A percentile compares a stretch with the other conserved stretches of the same genome.
Conservation (phyloP, 352 stramenopile genomes). For the Pythium guiyangense region DNA sequence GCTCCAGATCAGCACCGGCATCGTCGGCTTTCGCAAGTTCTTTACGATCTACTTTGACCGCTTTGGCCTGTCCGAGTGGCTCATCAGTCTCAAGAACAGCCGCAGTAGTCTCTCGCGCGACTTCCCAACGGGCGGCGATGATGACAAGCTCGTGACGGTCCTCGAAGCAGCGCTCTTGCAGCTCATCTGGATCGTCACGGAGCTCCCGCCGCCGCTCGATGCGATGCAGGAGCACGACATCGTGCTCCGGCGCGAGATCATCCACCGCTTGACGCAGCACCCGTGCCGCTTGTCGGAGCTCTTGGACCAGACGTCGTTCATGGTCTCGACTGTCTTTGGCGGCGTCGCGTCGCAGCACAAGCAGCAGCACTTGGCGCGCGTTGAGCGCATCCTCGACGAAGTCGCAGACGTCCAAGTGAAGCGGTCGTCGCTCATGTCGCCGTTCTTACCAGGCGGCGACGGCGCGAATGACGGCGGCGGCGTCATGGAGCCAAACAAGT, state of each 20-base stretch:
- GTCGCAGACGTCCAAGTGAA: conserved; percentile 70
- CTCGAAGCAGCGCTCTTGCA: conserved; percentile 78
- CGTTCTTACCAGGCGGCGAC: conserved; percentile 26
- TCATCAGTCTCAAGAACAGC: conserved; percentile 54
- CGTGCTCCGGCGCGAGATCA: conserved; percentile 80
- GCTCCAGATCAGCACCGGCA: conserved; percentile 54
- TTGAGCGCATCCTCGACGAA: conserved; percentile 65
- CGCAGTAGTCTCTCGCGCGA: conserved; percentile 45
- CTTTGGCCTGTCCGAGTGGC: conserved; percentile 72
- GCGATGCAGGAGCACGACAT: conserved; percentile 54
- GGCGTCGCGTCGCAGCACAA: conserved; percentile 55
- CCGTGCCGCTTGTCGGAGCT: conserved; percentile 71
- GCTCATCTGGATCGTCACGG: conserved; percentile 84
- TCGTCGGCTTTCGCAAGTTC: conserved; percentile 66
- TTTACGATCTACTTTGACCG: conserved; percentile 79
- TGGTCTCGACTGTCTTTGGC: conserved; percentile 64
- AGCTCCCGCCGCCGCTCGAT: conserved; percentile 65
- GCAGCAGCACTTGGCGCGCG: conserved; percentile 55
- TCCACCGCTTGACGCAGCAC: conserved; percentile 77
- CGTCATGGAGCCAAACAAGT: conserved; percentile 71
- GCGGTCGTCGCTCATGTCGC: conserved; percentile 25
- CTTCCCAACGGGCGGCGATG: conserved; percentile 18
- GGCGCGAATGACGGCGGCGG: conserved; percentile 28
- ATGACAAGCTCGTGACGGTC: conserved; percentile 63
- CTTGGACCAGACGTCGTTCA: conserved; percentile 75